These are phyloP conservation scores for Alisma plantagoaquatica DNA, from an alignment of 106 monocot genomes.

Conservation along the genomic window DNA sequence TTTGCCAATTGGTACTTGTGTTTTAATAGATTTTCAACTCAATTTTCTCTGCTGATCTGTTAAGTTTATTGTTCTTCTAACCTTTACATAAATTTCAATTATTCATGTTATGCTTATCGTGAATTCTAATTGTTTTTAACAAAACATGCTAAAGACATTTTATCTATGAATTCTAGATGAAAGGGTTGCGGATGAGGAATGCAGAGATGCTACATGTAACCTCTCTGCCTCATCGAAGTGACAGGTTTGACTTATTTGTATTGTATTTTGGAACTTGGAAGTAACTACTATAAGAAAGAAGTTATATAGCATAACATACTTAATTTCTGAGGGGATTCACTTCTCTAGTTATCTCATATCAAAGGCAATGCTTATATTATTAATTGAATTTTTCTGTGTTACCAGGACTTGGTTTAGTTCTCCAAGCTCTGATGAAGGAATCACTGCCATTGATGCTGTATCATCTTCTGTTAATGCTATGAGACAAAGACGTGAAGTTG, in stretches of 20 bases:
- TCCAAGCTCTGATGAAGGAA: slow-evolving; percentile 28
- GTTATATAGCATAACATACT: neutral
- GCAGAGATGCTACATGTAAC: slow-evolving; percentile 23
- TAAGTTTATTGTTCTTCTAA: too few relatives aligned
- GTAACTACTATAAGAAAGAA: neutral
- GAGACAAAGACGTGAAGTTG: slow-evolving; percentile 37
- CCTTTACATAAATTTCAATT: too few relatives aligned
- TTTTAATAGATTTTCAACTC: too few relatives aligned
- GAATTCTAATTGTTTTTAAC: too few relatives aligned
- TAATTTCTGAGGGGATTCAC: neutral
- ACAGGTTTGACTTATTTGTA: slow-evolving; percentile 27
- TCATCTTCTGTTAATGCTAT: slow-evolving; percentile 36
- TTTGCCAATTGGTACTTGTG: too few relatives aligned
- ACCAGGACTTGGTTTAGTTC: slow-evolving; percentile 34
- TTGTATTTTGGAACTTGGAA: too few relatives aligned
- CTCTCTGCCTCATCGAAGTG: slow-evolving; percentile 16
- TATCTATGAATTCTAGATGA: slow-evolving; percentile 63
- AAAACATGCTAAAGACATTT: too few relatives aligned
- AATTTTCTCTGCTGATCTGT: too few relatives aligned
- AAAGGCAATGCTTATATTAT: neutral
- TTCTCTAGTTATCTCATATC: neutral
- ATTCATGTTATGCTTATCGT: too few relatives aligned
- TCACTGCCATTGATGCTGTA: slow-evolving; percentile 34
- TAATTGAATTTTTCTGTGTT: too few relatives aligned
- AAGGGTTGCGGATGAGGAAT: slow-evolving; percentile 33